A percentile compares a stretch with the other conserved stretches of the same genome.
Conservation (phyloP, 169 alveolate species). For the Cryptosporidium baileyi region DNA sequence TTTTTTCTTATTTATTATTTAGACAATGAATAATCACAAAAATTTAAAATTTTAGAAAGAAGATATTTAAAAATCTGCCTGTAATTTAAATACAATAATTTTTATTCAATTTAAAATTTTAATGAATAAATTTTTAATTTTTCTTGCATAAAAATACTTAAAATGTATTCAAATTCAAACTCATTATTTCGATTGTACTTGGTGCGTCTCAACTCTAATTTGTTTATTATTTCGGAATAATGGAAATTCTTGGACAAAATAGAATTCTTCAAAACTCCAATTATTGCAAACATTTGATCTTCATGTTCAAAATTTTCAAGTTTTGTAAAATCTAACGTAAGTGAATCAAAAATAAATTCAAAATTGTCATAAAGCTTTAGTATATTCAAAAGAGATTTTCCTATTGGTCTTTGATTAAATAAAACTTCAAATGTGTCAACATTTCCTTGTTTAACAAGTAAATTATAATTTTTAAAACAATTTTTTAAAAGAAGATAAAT, state of each 20-base stretch:
- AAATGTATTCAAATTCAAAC: too few relatives aligned
- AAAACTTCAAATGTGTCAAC: background rate
- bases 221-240: background rate
- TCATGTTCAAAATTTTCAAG: background rate
- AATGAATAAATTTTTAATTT: too few relatives aligned
- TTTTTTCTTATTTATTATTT: too few relatives aligned
- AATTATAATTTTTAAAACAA: background rate
- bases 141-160: too few relatives aligned
- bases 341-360: background rate
- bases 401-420: background rate
- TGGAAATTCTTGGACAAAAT: background rate
- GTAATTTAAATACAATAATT: too few relatives aligned
- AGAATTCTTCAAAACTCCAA: background rate
- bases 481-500: background rate
- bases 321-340: background rate
- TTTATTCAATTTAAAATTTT: too few relatives aligned
- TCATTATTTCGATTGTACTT: too few relatives aligned
- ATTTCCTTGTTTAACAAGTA: background rate
- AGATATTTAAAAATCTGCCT: too few relatives aligned
- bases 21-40: too few relatives aligned
- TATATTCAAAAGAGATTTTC: background rate
- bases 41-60: too few relatives aligned
- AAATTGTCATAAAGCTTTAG: background rate
- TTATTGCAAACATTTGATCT: background rate
- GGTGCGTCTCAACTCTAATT: too few relatives aligned